Base-by-base conservation (phyloP, 2,329 filamentous ascomycete species). In the Scytalidium sp. region DNA sequence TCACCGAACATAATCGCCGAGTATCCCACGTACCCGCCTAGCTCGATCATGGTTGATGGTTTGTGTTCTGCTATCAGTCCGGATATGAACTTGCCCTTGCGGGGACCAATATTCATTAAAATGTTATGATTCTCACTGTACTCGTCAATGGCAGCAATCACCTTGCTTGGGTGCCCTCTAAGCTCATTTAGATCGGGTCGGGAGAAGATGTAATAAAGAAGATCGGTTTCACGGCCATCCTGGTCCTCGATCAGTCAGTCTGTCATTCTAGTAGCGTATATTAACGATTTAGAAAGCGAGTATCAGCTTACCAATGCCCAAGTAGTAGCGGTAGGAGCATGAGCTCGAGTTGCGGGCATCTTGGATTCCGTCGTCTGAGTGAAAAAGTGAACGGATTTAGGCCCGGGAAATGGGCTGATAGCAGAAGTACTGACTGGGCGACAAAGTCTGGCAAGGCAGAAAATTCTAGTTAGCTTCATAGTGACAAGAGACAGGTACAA, bases 11-110 rank as follows among this genome's bases (percentile, higher is more conserved):
- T 74, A 51, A 94, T 83, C 51, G 85, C 84, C 0, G 88, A 93
- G 72, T 94, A 94, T 40, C 89, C 89, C 19, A 91, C 78, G 66
- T 93, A 94, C 44, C 87, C 86, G 43, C 90, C 89, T 0, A 94
- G 75, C 64, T 95, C 89, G 43, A 93, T 80, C 82, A 91, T 88
- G 2, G 75, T 75, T 47, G 80, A 67, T 1, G 87, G 88, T 64
- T 85, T 87, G 43, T 77, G 71, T 54, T 87, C 73, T 19, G 73
- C 72, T 51, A 94, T 91, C 36, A 92, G 67, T 23, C 87, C 76
- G 8, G 78, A 78, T 2, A 93, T 81, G 47, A 90, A 85, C 54
- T 75, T 77, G 43, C 87, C 88, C 69, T 94, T 94, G 61, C 83
- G 75, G 57, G 84, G 77, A 39, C 89, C 88, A 2, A 94, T 81